Percentiles rank a stretch among this genome's conserved stretches.
Evolutionary conservation across 1,284 basidiomycete genomes (phyloP).

Genomic region (Boletus sp.): DNA sequence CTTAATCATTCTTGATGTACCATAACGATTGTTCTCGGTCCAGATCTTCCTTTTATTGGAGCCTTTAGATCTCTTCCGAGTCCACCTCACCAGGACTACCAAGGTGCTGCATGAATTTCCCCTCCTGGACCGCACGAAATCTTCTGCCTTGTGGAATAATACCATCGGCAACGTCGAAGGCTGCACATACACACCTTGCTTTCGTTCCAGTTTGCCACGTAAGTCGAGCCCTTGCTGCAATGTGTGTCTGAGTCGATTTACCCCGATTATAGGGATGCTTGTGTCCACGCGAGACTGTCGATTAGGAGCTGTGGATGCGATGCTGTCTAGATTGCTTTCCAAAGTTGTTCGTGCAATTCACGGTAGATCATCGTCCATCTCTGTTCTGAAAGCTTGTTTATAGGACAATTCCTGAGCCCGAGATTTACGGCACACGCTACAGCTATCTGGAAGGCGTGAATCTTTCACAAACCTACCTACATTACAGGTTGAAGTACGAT

Average conservation of each 20-base stretch:
- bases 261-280: slow-evolving; percentile 30
- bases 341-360: slow-evolving; percentile 9
- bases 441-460: not conserved
- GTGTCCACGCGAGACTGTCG: slow-evolving; percentile 27
- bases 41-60: slow-evolving; percentile 37
- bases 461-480: not conserved
- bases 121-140: slow-evolving; percentile 31
- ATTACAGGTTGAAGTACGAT: not conserved
- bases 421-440: not conserved
- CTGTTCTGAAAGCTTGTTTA: not conserved
- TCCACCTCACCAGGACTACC: slow-evolving; percentile 38
- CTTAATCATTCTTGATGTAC: not conserved
- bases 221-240: slow-evolving; percentile 10
- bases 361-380: too few species aligned
- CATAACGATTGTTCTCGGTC: not conserved
- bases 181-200: slow-evolving; percentile 35
- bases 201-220: slow-evolving; percentile 40
- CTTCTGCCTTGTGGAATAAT: slow-evolving; percentile 35
- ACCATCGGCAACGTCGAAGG: slow-evolving; percentile 28
- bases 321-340: slow-evolving; percentile 35
- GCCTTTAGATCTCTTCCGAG: slow-evolving; percentile 40
- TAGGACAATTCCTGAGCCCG: slow-evolving; percentile 5
- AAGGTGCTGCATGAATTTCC: slow-evolving; percentile 34
- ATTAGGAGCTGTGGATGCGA: slow-evolving; percentile 38
- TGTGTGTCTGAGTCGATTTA: not conserved